phyloP scores from a whole-genome alignment of 768 basidiomycete genomes.

The Candolleomyces aberdarensis region DNA sequence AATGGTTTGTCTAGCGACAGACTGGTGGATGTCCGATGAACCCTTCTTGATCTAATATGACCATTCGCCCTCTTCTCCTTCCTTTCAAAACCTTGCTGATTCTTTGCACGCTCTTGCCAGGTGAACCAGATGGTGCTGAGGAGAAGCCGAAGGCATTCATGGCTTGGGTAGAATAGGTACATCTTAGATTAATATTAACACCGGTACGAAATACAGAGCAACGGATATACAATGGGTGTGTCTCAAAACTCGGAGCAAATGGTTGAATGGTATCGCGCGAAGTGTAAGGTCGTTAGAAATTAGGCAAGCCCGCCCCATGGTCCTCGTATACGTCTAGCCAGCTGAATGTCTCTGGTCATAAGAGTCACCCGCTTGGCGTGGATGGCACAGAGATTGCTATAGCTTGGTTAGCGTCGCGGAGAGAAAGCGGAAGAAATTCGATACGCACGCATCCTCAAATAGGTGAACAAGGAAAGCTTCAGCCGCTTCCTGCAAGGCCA shows the following conservation, averaged over 20 bases:
- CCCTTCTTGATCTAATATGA: constrained; percentile 94
- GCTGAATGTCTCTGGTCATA: constrained; percentile 96
- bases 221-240: constrained; percentile 7
- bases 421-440: constrained; percentile 1
- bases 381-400: constrained; percentile 91
- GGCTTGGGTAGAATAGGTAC: constrained; percentile 4
- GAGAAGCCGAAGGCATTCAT: no score
- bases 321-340: constrained; percentile 92
- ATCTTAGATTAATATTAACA: constrained; percentile 10
- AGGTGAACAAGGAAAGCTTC: constrained; percentile 94
- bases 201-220: constrained; percentile 9
- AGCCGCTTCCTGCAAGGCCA: constrained; percentile 95
- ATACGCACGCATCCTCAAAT: constrained; percentile 95
- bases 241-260: neutral
- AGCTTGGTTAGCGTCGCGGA: neutral
- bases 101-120: neutral
- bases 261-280: neutral
- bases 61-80: constrained; percentile 18
- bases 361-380: constrained; percentile 98
- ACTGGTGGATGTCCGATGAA: constrained; percentile 53
- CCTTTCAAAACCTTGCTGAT: neutral
- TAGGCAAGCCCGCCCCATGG: constrained; percentile 76
- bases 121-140: neutral
- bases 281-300: constrained; percentile 10
- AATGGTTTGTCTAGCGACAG: constrained; percentile 19